Base-by-base conservation (phyloP, 192 early-diverging fungal genomes). In the Piromyces sp. region DNA sequence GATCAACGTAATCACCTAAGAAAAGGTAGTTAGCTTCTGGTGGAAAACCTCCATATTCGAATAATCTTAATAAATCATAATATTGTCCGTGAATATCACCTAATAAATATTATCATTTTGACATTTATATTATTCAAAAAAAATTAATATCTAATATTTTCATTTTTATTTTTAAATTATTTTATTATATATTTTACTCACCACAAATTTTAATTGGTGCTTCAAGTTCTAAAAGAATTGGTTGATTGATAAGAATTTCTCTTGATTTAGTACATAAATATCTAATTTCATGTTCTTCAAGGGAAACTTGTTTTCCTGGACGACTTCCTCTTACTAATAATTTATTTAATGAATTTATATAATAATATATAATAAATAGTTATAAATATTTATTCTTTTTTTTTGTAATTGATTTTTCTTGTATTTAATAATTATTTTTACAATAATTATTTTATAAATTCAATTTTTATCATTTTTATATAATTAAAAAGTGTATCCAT, bases 141-240 rank as follows among this genome's bases (percentile, higher is more conserved):
- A n/a, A n/a, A n/a, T n/a, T n/a, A n/a, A n/a, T n/a, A n/a, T n/a
- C n/a, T n/a, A 29, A 30, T 78, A 78, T 15, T 13, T 30, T 79
- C 13, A 30, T 33, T 33, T 38, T 14, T 38, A 14, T 36, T 36
- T 38, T 38, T 38, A 13, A 38, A 38, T 38, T 14, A 13, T 38
- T 38, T 38, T 38, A 38, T 38, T 38, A 13, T 14, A 82, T 80
- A 83, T 89, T 6, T 6, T 6, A 33, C 31, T 84, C 85, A 94
- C 96, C 96, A 88, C 96, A 97, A 83, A 97, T 96, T 83, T 97
- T 97, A 83, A 97, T 96, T 30, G 96, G 96, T 30, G 96, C 96
- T 84, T 97, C 96, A 79, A 97, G 85, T 85, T 97, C 96, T 28
- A 97, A 88, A 80, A 97, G 89, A 81, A 97, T 95, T 79, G 95